A percentile compares a stretch with the other conserved stretches of the same genome.
Conservation (phyloP, 768 basidiomycete species). For the Coprinopsis cinerea region DNA sequence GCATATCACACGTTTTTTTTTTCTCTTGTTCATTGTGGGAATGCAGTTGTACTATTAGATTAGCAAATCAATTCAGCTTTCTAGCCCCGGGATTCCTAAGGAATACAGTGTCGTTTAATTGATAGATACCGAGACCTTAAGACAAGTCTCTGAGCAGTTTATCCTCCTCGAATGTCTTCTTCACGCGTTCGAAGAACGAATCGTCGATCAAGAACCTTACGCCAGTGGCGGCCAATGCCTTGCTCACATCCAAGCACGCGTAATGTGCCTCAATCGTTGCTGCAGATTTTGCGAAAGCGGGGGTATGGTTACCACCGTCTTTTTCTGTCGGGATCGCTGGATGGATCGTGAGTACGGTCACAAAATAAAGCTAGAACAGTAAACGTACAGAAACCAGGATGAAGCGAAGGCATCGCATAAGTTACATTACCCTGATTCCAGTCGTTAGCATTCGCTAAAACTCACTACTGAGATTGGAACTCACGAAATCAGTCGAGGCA, state of each 20-base stretch:
- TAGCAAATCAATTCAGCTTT: too few relatives aligned
- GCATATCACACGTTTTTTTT: too few relatives aligned
- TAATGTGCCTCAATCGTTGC: constrained; percentile 55
- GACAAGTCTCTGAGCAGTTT: constrained; percentile 9
- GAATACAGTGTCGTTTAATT: too few relatives aligned
- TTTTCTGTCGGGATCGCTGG: constrained; percentile 69
- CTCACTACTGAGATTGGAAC: constrained; percentile 19
- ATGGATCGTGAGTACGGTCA: not conserved
- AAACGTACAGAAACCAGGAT: constrained; percentile 63
- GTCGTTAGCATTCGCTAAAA: not conserved
- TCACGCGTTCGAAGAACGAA: constrained; percentile 49
- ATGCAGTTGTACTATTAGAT: too few relatives aligned
- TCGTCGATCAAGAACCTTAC: constrained; percentile 67
- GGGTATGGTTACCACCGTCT: constrained; percentile 76
- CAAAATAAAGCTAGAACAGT: constrained; percentile 4
- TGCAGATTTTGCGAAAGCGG: constrained; percentile 59
- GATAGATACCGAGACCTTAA: too few relatives aligned
- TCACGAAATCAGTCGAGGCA: constrained; percentile 81
- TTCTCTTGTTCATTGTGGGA: too few relatives aligned
- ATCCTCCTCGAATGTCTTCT: constrained; percentile 44
- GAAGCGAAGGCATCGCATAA: constrained; percentile 64
- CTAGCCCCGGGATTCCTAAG: too few relatives aligned
- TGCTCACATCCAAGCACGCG: constrained; percentile 61
- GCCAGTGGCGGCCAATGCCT: constrained; percentile 66
- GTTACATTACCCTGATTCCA: constrained; percentile 61